These are phyloP conservation scores for Trypanosoma mega DNA, from an alignment of 208 protist genomes.

Conservation along the genomic window DNA sequence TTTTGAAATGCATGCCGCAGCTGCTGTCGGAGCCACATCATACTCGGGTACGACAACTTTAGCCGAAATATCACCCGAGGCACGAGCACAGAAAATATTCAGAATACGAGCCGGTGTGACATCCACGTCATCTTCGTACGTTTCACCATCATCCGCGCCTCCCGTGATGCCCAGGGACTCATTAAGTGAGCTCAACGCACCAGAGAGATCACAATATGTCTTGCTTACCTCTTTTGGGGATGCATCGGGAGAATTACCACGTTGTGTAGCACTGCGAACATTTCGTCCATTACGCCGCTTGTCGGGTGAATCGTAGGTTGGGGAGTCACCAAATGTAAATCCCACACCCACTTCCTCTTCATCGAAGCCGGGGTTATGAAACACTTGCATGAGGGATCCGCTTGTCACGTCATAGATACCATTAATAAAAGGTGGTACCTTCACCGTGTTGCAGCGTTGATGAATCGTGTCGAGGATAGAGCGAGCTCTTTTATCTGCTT, in stretches of 20 bases:
- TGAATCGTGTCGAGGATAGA: constrained; percentile 2
- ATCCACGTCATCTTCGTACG: constrained; percentile 29
- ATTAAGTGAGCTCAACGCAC: constrained; percentile 67
- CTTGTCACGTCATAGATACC: constrained; percentile 83
- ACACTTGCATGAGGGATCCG: constrained; percentile 64
- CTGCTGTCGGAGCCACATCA: constrained; percentile 70
- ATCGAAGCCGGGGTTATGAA: background rate
- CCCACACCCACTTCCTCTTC: background rate
- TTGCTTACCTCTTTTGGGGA: background rate
- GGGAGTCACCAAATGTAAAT: constrained; percentile 22
- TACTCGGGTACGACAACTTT: constrained; percentile 80
- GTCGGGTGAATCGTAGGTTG: background rate
- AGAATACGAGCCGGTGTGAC: constrained; percentile 62
- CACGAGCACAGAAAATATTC: constrained; percentile 66
- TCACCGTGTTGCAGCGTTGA: constrained; percentile 33
- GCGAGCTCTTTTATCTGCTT: constrained; percentile 9
- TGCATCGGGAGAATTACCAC: background rate
- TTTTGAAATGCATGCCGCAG: constrained; percentile 67
- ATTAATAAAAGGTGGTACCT: constrained; percentile 72
- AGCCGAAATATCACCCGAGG: constrained; percentile 44
- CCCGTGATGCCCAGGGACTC: constrained; percentile 62
- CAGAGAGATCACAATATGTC: constrained; percentile 54
- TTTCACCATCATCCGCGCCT: constrained; percentile 47
- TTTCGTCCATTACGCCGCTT: background rate
- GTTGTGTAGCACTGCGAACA: background rate